Conservation (phyloP, 129 eudicot genomes). For the Centella asiatica region DNA sequence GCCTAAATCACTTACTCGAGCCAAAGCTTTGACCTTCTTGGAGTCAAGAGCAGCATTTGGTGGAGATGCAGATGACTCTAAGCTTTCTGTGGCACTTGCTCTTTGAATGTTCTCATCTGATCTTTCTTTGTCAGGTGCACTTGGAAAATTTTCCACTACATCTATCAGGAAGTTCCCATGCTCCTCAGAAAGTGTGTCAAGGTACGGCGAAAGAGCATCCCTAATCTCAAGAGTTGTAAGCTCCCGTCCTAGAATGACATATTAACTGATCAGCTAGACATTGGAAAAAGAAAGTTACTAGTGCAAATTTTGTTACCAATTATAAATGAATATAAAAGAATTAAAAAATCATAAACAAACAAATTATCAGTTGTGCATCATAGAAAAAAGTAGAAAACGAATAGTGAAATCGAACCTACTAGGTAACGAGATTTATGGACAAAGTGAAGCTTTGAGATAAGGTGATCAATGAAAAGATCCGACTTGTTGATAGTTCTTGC, state of each 20-base stretch:
- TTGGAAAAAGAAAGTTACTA: neutral
- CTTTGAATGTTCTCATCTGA: conserved; percentile 30
- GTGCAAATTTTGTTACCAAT: neutral
- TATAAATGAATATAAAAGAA: too few relatives aligned
- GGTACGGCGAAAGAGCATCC: conserved; percentile 76
- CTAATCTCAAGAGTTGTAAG: conserved; percentile 88
- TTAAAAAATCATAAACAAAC: too few relatives aligned
- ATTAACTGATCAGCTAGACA: conserved; percentile 5
- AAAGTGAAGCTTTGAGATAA: conserved; percentile 69
- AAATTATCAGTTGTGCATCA: too few relatives aligned
- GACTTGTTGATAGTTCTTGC: conserved; percentile 77
- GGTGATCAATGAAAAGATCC: conserved; percentile 82
- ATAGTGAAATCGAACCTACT: conserved; percentile 63
- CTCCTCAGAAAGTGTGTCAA: conserved; percentile 59
- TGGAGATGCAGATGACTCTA: conserved; percentile 23
- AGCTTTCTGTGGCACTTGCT: conserved; percentile 18
- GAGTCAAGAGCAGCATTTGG: conserved; percentile 25
- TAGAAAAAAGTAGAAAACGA: neutral
- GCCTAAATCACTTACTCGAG: conserved; percentile 47
- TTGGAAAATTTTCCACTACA: conserved; percentile 67
- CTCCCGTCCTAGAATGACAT: conserved; percentile 58
- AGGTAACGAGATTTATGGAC: conserved; percentile 81
- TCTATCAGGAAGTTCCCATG: conserved; percentile 50
- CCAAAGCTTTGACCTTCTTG: conserved; percentile 43
- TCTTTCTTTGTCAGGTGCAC: conserved; percentile 44